These are phyloP conservation scores for Exutisphaerella laricina DNA, from an alignment of 2,329 filamentous ascomycete species.

Conservation along the genomic window DNA sequence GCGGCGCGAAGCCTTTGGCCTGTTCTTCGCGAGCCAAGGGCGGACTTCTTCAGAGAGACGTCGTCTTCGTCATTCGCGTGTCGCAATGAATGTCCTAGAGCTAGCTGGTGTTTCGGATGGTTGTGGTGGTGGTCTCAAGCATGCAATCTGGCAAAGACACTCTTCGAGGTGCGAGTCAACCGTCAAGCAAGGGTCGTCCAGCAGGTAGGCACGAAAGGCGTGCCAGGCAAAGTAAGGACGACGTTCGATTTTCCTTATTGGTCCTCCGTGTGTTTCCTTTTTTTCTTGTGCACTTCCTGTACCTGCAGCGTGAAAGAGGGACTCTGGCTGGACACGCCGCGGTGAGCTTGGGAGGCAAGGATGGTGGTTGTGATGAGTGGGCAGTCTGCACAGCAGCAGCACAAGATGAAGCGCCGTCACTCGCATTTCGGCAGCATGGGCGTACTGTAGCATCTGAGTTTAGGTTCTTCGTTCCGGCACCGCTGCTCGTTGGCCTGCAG, in stretches of 20 bases:
- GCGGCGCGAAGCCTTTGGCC: background rate
- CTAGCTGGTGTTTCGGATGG: conserved; percentile 2
- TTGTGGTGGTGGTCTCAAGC: background rate
- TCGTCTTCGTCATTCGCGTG: background rate
- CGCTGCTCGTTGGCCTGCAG: conserved; percentile 13
- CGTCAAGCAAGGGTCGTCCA: conserved; percentile 4
- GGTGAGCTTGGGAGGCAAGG: background rate
- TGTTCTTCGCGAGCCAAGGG: background rate
- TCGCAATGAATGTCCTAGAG: conserved; percentile 6
- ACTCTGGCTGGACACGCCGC: background rate
- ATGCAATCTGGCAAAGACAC: background rate
- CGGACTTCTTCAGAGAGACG: background rate
- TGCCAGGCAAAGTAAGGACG: conserved; percentile 1
- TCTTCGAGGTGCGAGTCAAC: background rate
- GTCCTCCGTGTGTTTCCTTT: background rate
- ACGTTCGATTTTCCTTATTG: conserved; percentile 2
- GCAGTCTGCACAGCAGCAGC: too few species aligned
- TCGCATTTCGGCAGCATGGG: conserved; percentile 5
- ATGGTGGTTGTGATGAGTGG: conserved; percentile 10
- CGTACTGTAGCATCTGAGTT: conserved; percentile 6
- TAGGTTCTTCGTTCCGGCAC: conserved; percentile 13
- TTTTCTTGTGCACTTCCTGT: background rate
- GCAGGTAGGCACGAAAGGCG: conserved; percentile 1
- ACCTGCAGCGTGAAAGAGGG: conserved; percentile 4
- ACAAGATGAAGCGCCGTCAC: conserved; percentile 13